Percentiles rank a stretch among this genome's conserved stretches.
phyloP scores from a whole-genome alignment of 1,139 yeast species.

The Protomyces arabidopsidicola region DNA sequence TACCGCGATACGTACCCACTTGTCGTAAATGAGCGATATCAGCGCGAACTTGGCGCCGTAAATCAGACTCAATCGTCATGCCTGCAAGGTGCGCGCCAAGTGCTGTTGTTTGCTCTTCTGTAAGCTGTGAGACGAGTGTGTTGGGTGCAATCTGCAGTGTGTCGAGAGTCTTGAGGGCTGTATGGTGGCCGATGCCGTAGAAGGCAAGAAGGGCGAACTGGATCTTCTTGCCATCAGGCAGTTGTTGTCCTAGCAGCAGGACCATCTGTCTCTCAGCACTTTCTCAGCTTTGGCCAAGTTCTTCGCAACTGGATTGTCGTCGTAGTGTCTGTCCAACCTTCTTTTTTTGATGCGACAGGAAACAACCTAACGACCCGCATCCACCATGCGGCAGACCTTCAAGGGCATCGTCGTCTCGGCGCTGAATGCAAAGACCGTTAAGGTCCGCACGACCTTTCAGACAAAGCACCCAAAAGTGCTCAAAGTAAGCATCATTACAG shows the following conservation, averaged over 20 bases:
- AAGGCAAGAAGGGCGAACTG: slow-evolving; percentile 40
- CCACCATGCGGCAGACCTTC: slow-evolving; percentile 13
- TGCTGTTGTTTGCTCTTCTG: slow-evolving; percentile 81
- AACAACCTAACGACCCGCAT: too few species aligned
- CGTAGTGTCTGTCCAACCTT: too few species aligned
- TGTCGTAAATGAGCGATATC: slow-evolving; percentile 75
- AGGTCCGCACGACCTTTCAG: slow-evolving; percentile 14
- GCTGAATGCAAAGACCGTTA: slow-evolving; percentile 25
- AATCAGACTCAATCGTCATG: slow-evolving; percentile 78
- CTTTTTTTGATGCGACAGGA: too few species aligned
- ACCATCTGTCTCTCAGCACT: slow-evolving; percentile 25
- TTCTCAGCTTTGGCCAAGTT: too few species aligned
- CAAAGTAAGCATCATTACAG: slow-evolving; percentile 1
- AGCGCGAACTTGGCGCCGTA: slow-evolving; percentile 68
- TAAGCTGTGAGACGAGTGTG: slow-evolving; percentile 89
- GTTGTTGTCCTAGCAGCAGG: slow-evolving; percentile 25
- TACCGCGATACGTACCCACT: slow-evolving; percentile 82
- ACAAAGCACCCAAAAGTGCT: slow-evolving; percentile 18
- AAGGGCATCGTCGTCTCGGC: slow-evolving; percentile 24
- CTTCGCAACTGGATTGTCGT: too few species aligned
- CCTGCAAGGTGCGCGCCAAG: slow-evolving; percentile 82
- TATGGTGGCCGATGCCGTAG: slow-evolving; percentile 74
- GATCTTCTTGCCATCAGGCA: slow-evolving; percentile 27
- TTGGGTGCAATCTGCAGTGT: slow-evolving; percentile 84
- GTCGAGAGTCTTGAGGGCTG: slow-evolving; percentile 78